Base-by-base conservation (phyloP, 257 asterid species). In the Leptodermis oblonga region DNA sequence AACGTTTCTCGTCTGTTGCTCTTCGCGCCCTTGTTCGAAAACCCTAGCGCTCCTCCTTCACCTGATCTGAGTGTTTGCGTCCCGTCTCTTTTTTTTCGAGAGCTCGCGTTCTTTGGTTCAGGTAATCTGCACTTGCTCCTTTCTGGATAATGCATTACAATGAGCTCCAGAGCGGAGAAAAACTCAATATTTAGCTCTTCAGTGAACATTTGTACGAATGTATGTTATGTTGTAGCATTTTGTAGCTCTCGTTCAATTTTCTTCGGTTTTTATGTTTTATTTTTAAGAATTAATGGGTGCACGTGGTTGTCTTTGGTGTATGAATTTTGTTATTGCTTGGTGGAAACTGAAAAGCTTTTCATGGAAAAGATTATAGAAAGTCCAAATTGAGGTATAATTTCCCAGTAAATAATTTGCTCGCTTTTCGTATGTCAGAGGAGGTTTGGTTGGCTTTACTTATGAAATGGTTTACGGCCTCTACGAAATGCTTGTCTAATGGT, bases 11-110 rank as follows among this genome's bases (percentile, higher is more conserved):
- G 23, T 20, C 26, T 28, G 41, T 51, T 18, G 49, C 46, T 48
- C 0, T 70, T 41, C 22, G 0, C 22, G 33, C 12, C 45, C 30
- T 30, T 30, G 15, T 5, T 17, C 28, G 23, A 41, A 73, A 73
- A 73, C 77, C 77, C 72, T 73, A 73, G 67, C 67, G 17, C 45
- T 56, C 71, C 62, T 56, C 71, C 62, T 45, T 13, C 61, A 67
- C 77, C 39, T 73, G 76, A 64, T 65, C 66, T 28, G 60, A 49
- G 39, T n/a, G n/a, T 23, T 58, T 8, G 12, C 18, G 18, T 26
- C 66, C 39, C 39, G 9, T 22, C 18, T 10, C 41, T 23, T 63
- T 7, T 39, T 33, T 26, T n/a, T n/a, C n/a, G n/a, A n/a, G 0
- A 34, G 39, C 36, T 41, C 20, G 45, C 30, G 1, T 41, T n/a